Base-by-base conservation (phyloP, 805 yeast genomes). In the Wickerhamiella sergipiensis region DNA sequence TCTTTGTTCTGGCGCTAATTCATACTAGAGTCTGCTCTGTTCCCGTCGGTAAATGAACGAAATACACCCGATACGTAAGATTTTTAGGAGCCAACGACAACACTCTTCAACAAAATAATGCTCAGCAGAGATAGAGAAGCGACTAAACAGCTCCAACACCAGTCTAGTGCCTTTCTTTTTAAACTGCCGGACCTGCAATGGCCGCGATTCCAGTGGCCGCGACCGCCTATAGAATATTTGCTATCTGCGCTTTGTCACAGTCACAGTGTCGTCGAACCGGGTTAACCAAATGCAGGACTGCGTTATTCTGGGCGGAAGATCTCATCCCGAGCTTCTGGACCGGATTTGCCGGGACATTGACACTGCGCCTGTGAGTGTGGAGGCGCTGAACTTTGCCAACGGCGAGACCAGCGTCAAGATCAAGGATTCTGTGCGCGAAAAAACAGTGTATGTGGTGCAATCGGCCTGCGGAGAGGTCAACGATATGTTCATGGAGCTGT, bases 391-490 rank as follows among this genome's bases (percentile, higher is more conserved):
- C 57, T 71, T 66, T 81, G 52, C 78, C 54, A 92, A 92, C 64
- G 99, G 98, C 50, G 99, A 92, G 64, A 89, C 95, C 3, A 81
- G 90, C 26, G 86, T 92, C 52, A 83, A 82, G 51, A 78, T 92
- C 51, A 75, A 76, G 50, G 95, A 88, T 61, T 84, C 95, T 12
- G 97, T 92, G 22, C 76, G 99, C 62, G 97, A 89, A 57, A 92
- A 92, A 67, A 97, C 92, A 64, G 97, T 92, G 6, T 92, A 83
- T 62, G 88, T 88, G 44, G 75, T 89, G 47, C 96, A 88, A 66
- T 75, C 81, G 23, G 95, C 95, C 8, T 81, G 89, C 59, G 95
- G 95, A 9, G 79, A 82, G 60, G 95, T 87, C 44, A 89, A 88
- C 64, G 95, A 88, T 66, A 80, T 78, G 59, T 82, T 88, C 58